A percentile compares a stretch with the other conserved stretches of the same genome.
phyloP scores from a whole-genome alignment of 2,329 filamentous ascomycete genomes.

The Teratosphaeria pseudoeucalypti region DNA sequence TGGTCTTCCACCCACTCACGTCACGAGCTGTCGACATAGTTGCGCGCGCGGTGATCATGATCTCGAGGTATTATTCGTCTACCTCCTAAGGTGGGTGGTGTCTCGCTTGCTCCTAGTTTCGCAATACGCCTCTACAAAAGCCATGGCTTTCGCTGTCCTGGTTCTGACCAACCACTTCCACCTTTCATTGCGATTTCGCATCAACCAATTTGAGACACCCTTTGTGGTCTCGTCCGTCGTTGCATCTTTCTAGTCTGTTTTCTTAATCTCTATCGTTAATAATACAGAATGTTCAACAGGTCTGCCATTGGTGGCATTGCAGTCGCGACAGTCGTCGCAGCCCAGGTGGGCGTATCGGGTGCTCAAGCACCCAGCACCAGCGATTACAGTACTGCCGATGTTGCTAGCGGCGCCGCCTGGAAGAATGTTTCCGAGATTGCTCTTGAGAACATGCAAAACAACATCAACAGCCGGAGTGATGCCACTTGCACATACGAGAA shows the following conservation, averaged over 20 bases:
- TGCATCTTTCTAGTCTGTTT: not conserved
- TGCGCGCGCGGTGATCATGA: not conserved
- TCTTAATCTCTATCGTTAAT: not conserved
- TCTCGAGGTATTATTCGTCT: not conserved
- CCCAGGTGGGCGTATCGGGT: conserved; percentile 9
- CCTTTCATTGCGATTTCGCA: not conserved
- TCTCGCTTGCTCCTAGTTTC: not conserved
- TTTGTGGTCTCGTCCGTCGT: not conserved
- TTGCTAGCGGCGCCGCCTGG: conserved; percentile 20
- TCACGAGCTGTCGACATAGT: not conserved
- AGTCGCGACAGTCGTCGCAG: conserved; percentile 4
- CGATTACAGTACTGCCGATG: conserved; percentile 17
- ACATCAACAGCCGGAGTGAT: conserved; percentile 13
- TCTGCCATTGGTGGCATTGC: conserved; percentile 1
- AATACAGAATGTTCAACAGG: not conserved
- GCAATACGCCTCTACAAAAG: not conserved
- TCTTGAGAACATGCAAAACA: conserved; percentile 18
- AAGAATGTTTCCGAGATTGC: conserved; percentile 19
- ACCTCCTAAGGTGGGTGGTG: not conserved
- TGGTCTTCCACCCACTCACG: not conserved
- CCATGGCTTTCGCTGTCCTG: not conserved
- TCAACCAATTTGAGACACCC: not conserved
- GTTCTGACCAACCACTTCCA: not conserved
- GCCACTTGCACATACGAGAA: conserved; percentile 20
- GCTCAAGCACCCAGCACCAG: conserved; percentile 14